Conservation (phyloP, 176 grass and related monocot species). For the Bothriochloa decipiens region DNA sequence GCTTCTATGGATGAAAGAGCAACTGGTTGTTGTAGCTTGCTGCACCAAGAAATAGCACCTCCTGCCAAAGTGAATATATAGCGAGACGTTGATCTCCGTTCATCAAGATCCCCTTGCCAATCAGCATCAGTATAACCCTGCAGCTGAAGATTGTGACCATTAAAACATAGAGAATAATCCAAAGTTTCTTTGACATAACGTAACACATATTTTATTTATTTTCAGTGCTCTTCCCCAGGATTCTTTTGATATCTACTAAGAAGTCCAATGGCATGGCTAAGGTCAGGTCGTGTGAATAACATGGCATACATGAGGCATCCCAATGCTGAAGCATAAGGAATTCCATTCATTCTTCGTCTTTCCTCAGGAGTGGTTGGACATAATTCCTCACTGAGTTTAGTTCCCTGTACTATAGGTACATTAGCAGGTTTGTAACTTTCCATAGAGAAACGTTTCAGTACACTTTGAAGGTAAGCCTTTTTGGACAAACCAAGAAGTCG, state of each 20-base stretch:
- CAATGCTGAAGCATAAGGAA: not conserved
- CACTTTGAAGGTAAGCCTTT: not conserved
- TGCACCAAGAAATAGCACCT: no score
- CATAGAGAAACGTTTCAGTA: not conserved
- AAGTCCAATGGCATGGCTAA: not conserved
- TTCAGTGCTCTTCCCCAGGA: no score
- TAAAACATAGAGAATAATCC: no score
- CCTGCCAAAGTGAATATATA: no score
- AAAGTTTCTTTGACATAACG: not conserved
- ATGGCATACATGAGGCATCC: no score
- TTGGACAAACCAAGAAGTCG: not conserved
- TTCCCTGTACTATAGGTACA: not conserved
- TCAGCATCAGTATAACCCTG: no score
- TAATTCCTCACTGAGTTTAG: not conserved
- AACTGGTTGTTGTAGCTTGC: no score
- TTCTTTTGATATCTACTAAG: not conserved
- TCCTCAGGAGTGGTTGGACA: not conserved
- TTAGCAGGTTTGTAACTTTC: not conserved
- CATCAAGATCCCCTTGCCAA: no score
- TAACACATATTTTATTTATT: not conserved
- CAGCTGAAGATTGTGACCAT: no score
- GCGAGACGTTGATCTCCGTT: no score
- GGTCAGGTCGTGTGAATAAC: not conserved
- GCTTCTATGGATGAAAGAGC: no score
- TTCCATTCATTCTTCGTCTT: not conserved